Evolutionary conservation across 371 early-diverging fungal species (phyloP).

Genomic region (Capniomyces stellatus): DNA sequence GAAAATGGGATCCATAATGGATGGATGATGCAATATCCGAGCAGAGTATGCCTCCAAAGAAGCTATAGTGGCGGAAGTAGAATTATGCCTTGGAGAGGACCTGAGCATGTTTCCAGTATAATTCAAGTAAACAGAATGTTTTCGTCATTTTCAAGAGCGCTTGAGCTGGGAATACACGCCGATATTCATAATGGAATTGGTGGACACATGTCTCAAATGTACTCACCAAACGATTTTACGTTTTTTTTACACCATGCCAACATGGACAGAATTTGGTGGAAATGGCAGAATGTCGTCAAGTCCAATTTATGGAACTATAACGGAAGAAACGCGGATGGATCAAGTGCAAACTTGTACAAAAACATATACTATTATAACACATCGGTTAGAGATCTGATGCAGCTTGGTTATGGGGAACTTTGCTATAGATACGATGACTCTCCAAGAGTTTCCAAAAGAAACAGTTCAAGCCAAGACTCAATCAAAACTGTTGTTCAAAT

Average conservation of each 20-base stretch:
- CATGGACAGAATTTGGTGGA: slow-evolving; percentile 28
- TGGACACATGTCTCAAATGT: slow-evolving; percentile 27
- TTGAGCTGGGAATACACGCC: slow-evolving; percentile 24
- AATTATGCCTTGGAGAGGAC: slow-evolving; percentile 21
- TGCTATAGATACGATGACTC: slow-evolving; percentile 20
- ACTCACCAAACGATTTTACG: slow-evolving; percentile 28
- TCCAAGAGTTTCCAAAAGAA: background rate
- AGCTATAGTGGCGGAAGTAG: slow-evolving; percentile 19
- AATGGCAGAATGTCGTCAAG: slow-evolving; percentile 25
- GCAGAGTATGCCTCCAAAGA: slow-evolving; percentile 22
- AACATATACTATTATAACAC: slow-evolving; percentile 3
- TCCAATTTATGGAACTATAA: slow-evolving; percentile 14
- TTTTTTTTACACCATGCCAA: slow-evolving; percentile 31
- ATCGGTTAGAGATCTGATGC: slow-evolving; percentile 15
- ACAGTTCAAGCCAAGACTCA: background rate
- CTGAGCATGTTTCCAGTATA: slow-evolving; percentile 20
- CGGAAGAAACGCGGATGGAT: slow-evolving; percentile 4
- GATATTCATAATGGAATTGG: slow-evolving; percentile 26
- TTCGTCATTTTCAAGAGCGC: slow-evolving; percentile 16
- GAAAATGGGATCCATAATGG: slow-evolving; percentile 15
- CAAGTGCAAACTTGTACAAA: slow-evolving; percentile 4
- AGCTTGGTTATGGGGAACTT: slow-evolving; percentile 18
- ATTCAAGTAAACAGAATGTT: slow-evolving; percentile 12
- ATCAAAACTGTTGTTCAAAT: slow-evolving; percentile 15
- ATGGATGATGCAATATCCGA: slow-evolving; percentile 19